Evolutionary conservation across 352 stramenopile species (phyloP).

Genomic region (Vaucheria bursata): DNA sequence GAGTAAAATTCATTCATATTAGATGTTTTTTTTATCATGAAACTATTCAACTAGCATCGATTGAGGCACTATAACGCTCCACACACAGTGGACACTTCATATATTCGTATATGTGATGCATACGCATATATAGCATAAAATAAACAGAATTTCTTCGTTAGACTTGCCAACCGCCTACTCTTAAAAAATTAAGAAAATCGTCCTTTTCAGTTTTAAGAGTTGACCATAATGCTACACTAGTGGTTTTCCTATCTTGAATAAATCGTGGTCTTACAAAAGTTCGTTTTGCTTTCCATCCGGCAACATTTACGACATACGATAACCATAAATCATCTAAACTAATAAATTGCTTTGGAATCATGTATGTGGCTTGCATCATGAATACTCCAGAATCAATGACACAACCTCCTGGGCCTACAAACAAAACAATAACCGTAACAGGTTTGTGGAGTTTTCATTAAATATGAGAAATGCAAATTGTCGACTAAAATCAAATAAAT

Average conservation of each 20-base stretch:
- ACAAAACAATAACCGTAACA: too few relatives aligned
- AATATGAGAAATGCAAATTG: too few relatives aligned
- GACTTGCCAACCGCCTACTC: neutral
- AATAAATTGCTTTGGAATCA: neutral
- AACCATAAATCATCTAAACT: neutral
- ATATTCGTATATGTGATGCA: too few relatives aligned
- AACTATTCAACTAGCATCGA: too few relatives aligned
- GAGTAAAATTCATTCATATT: too few relatives aligned
- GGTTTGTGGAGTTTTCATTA: too few relatives aligned
- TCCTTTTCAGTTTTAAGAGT: neutral
- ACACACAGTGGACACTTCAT: too few relatives aligned
- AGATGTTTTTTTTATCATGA: too few relatives aligned
- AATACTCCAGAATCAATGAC: neutral
- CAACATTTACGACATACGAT: conserved; percentile 1
- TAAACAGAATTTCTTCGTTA: too few relatives aligned
- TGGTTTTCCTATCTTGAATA: neutral
- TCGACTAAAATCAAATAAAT: too few relatives aligned
- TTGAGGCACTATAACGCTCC: too few relatives aligned
- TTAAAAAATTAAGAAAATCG: neutral
- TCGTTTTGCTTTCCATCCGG: neutral
- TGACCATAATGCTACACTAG: neutral
- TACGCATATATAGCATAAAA: too few relatives aligned
- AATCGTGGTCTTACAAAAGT: neutral
- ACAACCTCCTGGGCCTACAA: neutral
- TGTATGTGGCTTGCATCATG: neutral